Conservation (phyloP, 2,329 filamentous ascomycete species). For the Clonostachys byssicola region DNA sequence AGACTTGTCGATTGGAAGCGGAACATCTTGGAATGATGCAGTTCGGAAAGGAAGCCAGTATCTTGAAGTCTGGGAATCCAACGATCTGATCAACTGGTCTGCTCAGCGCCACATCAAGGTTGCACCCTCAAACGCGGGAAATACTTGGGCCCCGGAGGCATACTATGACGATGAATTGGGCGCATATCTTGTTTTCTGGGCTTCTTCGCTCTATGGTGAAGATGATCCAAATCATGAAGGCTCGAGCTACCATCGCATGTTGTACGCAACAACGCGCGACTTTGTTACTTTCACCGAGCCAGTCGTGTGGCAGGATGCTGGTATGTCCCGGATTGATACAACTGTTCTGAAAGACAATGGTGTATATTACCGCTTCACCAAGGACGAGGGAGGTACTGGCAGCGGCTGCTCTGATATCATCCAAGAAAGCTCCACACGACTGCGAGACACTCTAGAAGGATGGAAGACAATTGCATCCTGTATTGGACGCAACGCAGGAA, state of each 20-base stretch:
- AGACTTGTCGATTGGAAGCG: constrained; percentile 48
- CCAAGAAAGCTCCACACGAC: constrained; percentile 37
- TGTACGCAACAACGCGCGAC: constrained; percentile 44
- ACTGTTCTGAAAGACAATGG: constrained; percentile 38
- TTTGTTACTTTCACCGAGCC: constrained; percentile 44
- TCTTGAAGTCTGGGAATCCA: constrained; percentile 48
- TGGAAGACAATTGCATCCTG: constrained; percentile 42
- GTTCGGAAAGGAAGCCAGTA: constrained; percentile 42
- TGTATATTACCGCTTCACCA: constrained; percentile 48
- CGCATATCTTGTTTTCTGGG: constrained; percentile 41
- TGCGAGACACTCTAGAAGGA: constrained; percentile 30
- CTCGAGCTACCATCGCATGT: constrained; percentile 44
- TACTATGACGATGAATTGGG: constrained; percentile 39
- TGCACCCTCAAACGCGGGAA: constrained; percentile 42
- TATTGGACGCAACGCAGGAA: constrained; percentile 45
- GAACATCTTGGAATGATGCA: constrained; percentile 44
- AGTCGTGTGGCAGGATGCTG: constrained; percentile 45
- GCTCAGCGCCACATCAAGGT: constrained; percentile 43
- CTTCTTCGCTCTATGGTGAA: constrained; percentile 32
- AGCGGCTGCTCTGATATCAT: constrained; percentile 52
- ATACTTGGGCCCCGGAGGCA: constrained; percentile 50
- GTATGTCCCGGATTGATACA: constrained; percentile 46
- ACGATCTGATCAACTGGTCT: constrained; percentile 45
- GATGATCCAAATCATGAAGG: constrained; percentile 33
- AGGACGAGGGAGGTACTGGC: constrained; percentile 42